Percentiles rank a stretch among this genome's conserved stretches.
Conservation (phyloP, 345 rosid genomes). For the Arabidopsis suecica region DNA sequence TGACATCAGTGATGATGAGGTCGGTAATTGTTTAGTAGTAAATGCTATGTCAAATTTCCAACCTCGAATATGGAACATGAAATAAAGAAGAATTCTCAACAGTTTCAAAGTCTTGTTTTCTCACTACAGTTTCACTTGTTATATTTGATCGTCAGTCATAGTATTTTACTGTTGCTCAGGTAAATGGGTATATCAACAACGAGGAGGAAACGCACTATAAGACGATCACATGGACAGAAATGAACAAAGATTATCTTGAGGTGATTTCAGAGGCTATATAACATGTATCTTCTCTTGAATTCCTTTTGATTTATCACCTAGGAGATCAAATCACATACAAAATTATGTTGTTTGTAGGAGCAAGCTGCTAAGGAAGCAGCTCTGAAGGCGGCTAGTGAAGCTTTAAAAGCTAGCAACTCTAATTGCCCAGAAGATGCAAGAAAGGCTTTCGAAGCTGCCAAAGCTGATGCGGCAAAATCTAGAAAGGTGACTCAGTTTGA, state of each 20-base stretch:
- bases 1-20: slow-evolving; percentile 89
- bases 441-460: slow-evolving; percentile 69
- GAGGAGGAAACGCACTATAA: slow-evolving; percentile 72
- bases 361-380: slow-evolving; percentile 94
- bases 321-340: background rate
- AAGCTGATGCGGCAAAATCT: slow-evolving; percentile 59
- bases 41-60: slow-evolving; percentile 1
- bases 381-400: slow-evolving; percentile 65
- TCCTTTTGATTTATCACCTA: slow-evolving; percentile 13
- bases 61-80: slow-evolving; percentile 5
- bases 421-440: slow-evolving; percentile 65
- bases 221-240: slow-evolving; percentile 79
- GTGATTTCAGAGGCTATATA: slow-evolving; percentile 47
- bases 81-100: background rate
- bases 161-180: slow-evolving; percentile 49
- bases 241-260: slow-evolving; percentile 88
- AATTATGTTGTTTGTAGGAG: slow-evolving; percentile 56
- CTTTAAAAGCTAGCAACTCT: slow-evolving; percentile 59
- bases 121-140: slow-evolving; percentile 22
- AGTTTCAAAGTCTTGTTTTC: background rate
- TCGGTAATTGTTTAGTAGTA: slow-evolving; percentile 38
- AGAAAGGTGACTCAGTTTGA: slow-evolving; percentile 62
- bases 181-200: slow-evolving; percentile 76
- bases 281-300: slow-evolving; percentile 17
- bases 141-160: slow-evolving; percentile 28